Percentiles rank a stretch among this genome's conserved stretches.
phyloP scores from a whole-genome alignment of 2,329 filamentous ascomycete species.

The Septoria petroselini region DNA sequence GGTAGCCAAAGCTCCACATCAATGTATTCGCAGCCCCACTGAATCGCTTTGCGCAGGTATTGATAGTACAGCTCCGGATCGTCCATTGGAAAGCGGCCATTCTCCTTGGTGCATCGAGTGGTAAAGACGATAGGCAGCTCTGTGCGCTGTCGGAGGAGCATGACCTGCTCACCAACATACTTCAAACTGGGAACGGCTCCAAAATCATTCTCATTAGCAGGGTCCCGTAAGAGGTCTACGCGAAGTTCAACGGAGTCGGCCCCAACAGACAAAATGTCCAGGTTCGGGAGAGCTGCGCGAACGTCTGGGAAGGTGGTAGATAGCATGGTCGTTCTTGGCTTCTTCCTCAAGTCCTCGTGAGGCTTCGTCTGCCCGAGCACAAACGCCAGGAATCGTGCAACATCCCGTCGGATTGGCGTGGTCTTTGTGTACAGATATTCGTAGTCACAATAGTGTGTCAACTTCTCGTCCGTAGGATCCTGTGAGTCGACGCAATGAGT shows the following conservation, averaged over 20 bases:
- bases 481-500: constrained; percentile 71
- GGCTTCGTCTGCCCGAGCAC: constrained; percentile 75
- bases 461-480: constrained; percentile 54
- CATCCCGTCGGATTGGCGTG: constrained; percentile 69
- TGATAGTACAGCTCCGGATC: constrained; percentile 70
- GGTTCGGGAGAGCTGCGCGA: constrained; percentile 73
- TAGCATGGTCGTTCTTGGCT: constrained; percentile 76
- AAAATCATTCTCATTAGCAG: constrained; percentile 59
- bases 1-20: constrained; percentile 87
- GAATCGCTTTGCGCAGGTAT: constrained; percentile 78
- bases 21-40: constrained; percentile 87
- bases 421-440: constrained; percentile 78
- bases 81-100: constrained; percentile 81
- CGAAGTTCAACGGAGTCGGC: constrained; percentile 82
- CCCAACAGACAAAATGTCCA: constrained; percentile 83
- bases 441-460: constrained; percentile 72
- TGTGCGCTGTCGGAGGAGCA: constrained; percentile 76
- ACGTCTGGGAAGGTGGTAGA: constrained; percentile 88
- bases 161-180: constrained; percentile 83
- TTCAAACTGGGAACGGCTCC: constrained; percentile 70
- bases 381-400: constrained; percentile 75
- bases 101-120: constrained; percentile 75
- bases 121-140: constrained; percentile 91
- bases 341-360: constrained; percentile 73
- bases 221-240: constrained; percentile 76